phyloP scores from a whole-genome alignment of 129 eudicot genomes.

The Sambucus nigra region DNA sequence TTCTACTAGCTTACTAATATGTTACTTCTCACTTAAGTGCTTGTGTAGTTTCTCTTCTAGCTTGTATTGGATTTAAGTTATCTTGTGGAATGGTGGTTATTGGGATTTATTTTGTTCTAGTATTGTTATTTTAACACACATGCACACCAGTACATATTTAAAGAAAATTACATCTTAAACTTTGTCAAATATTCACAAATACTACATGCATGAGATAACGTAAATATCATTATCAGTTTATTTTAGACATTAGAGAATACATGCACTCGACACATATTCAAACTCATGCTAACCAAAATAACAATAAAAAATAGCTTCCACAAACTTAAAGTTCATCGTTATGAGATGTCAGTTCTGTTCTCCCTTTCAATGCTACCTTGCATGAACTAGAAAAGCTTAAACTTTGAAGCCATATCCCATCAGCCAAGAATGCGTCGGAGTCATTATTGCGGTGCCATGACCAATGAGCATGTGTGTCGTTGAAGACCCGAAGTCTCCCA shows the following conservation, averaged over 20 bases:
- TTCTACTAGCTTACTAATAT: no score
- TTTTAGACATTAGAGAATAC: not conserved
- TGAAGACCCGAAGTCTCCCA: constrained; percentile 56
- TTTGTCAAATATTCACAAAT: not conserved
- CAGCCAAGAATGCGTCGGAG: constrained; percentile 26
- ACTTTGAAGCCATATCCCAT: constrained; percentile 53
- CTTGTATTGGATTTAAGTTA: no score
- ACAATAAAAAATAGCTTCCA: not conserved
- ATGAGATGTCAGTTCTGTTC: not conserved
- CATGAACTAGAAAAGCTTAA: constrained; percentile 33
- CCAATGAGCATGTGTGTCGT: constrained; percentile 72
- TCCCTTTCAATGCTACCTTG: constrained; percentile 4
- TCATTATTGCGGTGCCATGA: constrained; percentile 80
- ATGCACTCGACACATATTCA: not conserved
- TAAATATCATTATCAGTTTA: no score
- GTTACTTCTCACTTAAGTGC: no score
- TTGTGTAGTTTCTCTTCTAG: no score
- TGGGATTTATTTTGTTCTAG: no score
- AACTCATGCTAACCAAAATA: no score
- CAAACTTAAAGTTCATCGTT: constrained; percentile 41
- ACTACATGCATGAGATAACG: not conserved
- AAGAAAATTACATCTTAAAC: no score
- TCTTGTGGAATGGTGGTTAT: no score
- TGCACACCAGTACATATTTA: no score
- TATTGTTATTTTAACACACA: no score